phyloP scores from a whole-genome alignment of 1,284 basidiomycete species.

The Gomphus bonarii region DNA sequence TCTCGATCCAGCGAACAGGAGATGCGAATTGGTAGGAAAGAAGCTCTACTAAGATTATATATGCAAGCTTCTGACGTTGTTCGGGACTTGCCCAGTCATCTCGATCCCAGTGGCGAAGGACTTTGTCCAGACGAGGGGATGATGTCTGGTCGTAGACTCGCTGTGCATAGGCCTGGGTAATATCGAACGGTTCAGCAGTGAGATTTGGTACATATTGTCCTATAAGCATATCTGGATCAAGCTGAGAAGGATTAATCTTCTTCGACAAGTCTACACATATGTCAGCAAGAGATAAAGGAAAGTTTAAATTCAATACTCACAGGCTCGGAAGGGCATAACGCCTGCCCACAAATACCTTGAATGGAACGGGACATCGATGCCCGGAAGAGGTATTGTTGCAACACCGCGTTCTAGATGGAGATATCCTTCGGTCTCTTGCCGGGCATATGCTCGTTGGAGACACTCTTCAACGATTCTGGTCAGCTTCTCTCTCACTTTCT shows the following conservation, averaged over 20 bases:
- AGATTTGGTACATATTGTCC: conserved; percentile 97
- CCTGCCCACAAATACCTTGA: conserved; percentile 98
- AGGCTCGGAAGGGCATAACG: conserved; percentile 93
- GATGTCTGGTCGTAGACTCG: conserved; percentile 93
- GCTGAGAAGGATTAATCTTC: conserved; percentile 87
- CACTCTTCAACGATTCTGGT: conserved; percentile 84
- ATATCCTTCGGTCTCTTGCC: conserved; percentile 75
- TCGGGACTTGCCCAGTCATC: conserved; percentile 79
- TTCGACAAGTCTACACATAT: conserved; percentile 76
- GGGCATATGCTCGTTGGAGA: conserved; percentile 68
- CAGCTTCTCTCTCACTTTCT: conserved; percentile 89
- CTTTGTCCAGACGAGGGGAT: conserved; percentile 87
- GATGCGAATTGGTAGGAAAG: conserved; percentile 95
- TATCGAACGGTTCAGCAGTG: conserved; percentile 89
- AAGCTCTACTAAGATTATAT: conserved; percentile 92
- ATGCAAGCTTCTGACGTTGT: conserved; percentile 87
- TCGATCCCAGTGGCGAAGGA: conserved; percentile 88
- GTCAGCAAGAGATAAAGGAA: conserved; percentile 11
- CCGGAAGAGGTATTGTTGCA: conserved; percentile 91
- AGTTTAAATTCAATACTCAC: conserved; percentile 33
- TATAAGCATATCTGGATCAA: conserved; percentile 87
- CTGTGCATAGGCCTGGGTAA: conserved; percentile 85
- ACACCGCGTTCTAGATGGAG: conserved; percentile 95
- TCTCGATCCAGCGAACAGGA: conserved; percentile 98
- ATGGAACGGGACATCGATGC: conserved; percentile 99